A percentile compares a stretch with the other conserved stretches of the same genome.
These are phyloP conservation scores for Apocynum venetum DNA, from an alignment of 257 asterid genomes.

Conservation along the genomic window DNA sequence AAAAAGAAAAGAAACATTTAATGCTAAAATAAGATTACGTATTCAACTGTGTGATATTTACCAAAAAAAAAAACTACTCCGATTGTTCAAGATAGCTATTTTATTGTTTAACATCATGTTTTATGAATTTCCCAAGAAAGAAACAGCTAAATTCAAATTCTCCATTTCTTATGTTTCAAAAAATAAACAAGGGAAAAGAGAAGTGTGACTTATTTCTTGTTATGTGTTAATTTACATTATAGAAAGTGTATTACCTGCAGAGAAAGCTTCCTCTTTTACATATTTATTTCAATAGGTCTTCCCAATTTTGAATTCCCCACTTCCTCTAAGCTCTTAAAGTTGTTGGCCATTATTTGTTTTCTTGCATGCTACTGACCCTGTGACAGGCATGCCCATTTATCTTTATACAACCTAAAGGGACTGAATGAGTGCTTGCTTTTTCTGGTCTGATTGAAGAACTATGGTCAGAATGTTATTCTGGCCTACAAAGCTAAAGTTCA, in stretches of 20 bases:
- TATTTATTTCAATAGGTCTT: not conserved
- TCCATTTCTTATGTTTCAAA: too few species aligned
- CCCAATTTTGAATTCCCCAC: not conserved
- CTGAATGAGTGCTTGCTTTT: slow-evolving; percentile 29
- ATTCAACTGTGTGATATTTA: too few species aligned
- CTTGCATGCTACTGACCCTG: slow-evolving; percentile 60
- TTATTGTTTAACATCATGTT: too few species aligned
- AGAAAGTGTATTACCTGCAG: not conserved
- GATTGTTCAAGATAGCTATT: too few species aligned
- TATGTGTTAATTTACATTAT: too few species aligned
- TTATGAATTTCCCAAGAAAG: too few species aligned
- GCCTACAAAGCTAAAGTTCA: slow-evolving; percentile 31
- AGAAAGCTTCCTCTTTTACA: slow-evolving; percentile 1
- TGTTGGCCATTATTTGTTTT: slow-evolving; percentile 36
- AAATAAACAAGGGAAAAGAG: not conserved
- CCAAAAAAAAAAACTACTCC: too few species aligned
- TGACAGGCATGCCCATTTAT: slow-evolving; percentile 78
- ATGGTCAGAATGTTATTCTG: slow-evolving; percentile 34
- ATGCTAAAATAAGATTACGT: too few species aligned
- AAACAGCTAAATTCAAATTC: not conserved
- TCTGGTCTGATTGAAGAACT: slow-evolving; percentile 33
- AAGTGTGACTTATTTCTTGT: not conserved
- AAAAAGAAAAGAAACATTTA: too few species aligned
- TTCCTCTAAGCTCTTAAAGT: slow-evolving; percentile 1
- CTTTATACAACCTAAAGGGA: slow-evolving; percentile 39